phyloP scores from a whole-genome alignment of 2,329 filamentous ascomycete genomes.

The Aspergillus udagawae region DNA sequence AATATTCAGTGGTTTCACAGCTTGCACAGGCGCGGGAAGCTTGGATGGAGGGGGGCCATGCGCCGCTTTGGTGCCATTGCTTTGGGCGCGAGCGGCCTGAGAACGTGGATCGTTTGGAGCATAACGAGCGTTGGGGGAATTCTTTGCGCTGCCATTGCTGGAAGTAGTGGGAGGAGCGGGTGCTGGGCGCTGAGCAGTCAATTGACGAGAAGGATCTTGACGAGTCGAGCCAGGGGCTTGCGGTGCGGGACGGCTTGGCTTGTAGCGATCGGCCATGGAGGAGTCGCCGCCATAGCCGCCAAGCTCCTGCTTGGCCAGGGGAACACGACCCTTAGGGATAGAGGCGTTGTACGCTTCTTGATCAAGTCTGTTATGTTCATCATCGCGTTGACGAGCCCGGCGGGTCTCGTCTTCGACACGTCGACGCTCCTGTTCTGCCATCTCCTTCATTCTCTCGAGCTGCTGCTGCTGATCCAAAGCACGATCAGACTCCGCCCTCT shows the following conservation, averaged over 20 bases:
- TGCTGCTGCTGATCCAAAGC: conserved; percentile 42
- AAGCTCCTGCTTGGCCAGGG: conserved; percentile 84
- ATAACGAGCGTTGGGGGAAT: conserved; percentile 33
- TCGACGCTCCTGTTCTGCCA: conserved; percentile 52
- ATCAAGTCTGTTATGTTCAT: conserved; percentile 67
- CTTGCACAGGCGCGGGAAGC: conserved; percentile 53
- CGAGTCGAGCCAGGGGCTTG: conserved; percentile 60
- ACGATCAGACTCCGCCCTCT: conserved; percentile 56
- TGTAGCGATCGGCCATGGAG: conserved; percentile 61
- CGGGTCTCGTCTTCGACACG: conserved; percentile 53
- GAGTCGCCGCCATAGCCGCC: conserved; percentile 62
- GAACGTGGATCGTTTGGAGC: conserved; percentile 30
- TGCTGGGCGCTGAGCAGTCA: conserved; percentile 72
- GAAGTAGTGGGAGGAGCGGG: conserved; percentile 63
- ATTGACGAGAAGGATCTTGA: conserved; percentile 52
- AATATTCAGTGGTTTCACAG: conserved; percentile 76
- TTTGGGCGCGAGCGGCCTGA: conserved; percentile 41
- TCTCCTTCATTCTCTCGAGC: conserved; percentile 50
- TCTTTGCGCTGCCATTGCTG: conserved; percentile 29
- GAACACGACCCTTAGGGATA: conserved; percentile 73
- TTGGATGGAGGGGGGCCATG: conserved; percentile 53
- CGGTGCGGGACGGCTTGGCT: conserved; percentile 80
- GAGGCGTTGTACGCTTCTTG: conserved; percentile 87
- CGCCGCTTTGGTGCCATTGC: conserved; percentile 42
- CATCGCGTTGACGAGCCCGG: conserved; percentile 37